Conservation (phyloP, 352 stramenopile species). For the Globisporangium orthogonon region DNA sequence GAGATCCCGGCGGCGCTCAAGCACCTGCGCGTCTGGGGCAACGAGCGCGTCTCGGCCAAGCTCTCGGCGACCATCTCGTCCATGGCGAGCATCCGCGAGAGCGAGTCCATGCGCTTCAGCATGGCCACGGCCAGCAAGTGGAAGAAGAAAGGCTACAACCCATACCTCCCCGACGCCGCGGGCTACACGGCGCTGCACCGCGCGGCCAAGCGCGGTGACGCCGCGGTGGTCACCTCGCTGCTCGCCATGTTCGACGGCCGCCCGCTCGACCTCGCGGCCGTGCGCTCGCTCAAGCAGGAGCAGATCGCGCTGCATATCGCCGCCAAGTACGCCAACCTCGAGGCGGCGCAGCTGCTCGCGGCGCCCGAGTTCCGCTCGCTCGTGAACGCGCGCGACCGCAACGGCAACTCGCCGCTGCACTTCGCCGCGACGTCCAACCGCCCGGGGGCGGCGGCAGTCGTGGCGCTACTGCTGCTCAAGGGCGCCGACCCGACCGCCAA, state of each 20-base stretch:
- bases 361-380: constrained; percentile 49
- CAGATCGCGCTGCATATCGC: constrained; percentile 81
- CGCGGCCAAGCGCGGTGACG: constrained; percentile 63
- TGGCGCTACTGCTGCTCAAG: constrained; percentile 50
- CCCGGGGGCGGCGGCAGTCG: constrained; percentile 34
- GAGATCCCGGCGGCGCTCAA: constrained; percentile 71
- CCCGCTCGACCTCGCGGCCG: constrained; percentile 48
- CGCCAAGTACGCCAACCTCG: constrained; percentile 70
- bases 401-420: constrained; percentile 79
- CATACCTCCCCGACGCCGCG: constrained; percentile 70
- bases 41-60: constrained; percentile 58
- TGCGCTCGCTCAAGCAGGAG: constrained; percentile 66
- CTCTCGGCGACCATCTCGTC: constrained; percentile 50
- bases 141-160: constrained; percentile 81
- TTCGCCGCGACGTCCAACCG: constrained; percentile 68
- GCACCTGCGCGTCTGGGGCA: constrained; percentile 52
- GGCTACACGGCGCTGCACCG: constrained; percentile 81
- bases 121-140: constrained; percentile 76
- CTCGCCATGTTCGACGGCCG: constrained; percentile 81
- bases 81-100: constrained; percentile 70
- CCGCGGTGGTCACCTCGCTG: constrained; percentile 54
- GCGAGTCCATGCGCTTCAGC: constrained; percentile 73
- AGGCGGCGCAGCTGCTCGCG: constrained; percentile 42
- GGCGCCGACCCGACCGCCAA: constrained; percentile 61
- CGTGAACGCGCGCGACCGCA: constrained; percentile 59